Conservation (phyloP, 192 early-diverging fungal species). For the Linnemannia schmuckeri region DNA sequence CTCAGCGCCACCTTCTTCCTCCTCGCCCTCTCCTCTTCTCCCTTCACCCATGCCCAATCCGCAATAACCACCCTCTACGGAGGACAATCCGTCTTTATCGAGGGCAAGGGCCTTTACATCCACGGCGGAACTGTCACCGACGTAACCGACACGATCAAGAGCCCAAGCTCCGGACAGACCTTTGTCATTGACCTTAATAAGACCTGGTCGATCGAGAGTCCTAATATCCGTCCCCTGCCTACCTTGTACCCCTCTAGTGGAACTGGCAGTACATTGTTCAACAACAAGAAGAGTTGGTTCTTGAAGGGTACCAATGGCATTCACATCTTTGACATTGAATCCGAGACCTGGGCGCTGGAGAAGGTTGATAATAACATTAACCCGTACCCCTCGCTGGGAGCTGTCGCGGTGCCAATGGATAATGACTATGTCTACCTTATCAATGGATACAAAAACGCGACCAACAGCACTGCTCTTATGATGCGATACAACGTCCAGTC, state of each 20-base stretch:
- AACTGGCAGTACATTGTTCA: neutral
- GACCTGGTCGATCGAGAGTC: neutral
- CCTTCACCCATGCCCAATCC: neutral
- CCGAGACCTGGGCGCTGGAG: neutral
- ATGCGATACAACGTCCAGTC: neutral
- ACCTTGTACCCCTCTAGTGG: neutral
- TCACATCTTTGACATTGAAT: neutral
- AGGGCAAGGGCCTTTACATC: neutral
- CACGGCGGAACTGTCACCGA: neutral
- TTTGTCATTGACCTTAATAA: neutral
- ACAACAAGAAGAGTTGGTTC: neutral
- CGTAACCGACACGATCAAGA: neutral
- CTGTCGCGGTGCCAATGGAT: neutral
- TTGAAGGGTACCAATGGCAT: neutral
- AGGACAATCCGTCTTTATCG: neutral
- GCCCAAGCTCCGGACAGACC: neutral
- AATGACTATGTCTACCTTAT: slow-evolving; percentile 2
- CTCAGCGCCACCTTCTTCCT: neutral
- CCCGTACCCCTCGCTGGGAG: neutral
- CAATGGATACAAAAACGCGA: neutral
- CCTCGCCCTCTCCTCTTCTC: neutral
- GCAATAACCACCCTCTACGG: neutral
- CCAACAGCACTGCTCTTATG: neutral
- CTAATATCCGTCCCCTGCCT: neutral
- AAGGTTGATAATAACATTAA: neutral